Evolutionary conservation across 176 grass and related monocot genomes (phyloP), one percentile per base, ranked within the genome.

Genomic region (Aegilops umbellulata): DNA sequence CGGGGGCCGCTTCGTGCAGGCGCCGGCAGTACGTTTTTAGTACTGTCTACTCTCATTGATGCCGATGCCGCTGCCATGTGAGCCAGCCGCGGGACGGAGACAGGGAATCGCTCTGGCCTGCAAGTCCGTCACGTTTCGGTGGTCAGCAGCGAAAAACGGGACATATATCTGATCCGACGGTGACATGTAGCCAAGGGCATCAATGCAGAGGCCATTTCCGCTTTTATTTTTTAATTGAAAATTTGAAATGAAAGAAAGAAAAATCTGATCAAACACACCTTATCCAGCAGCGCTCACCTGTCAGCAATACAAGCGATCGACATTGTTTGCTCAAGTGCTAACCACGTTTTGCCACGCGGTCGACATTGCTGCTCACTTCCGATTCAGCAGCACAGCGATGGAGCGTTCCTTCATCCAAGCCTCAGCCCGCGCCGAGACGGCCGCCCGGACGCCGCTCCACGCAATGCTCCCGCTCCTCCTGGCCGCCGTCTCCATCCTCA

Each of bases 381-480:
- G 53, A 57, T 7, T 57, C 16, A 20, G 53, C 19, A 57, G 6
- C 51, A 7, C 51, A 20, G 51, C n/a, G n/a, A n/a, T n/a, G n/a
- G n/a, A n/a, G n/a, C n/a, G n/a, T n/a, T n/a, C 49, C 49, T 53
- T 53, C 49, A 53, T 53, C 49, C 16, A 53, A 7, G 0, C 35
- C 8, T 41, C 58, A 39, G 3, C 77, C 19, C 32, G 34, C 57
- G 32, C 60, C 31, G 13, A 38, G 23, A 23, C 2, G 8, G 67
- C 61, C 22, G 4, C 27, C 51, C 49, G n/a, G 31, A 15, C 22
- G 27, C 74, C 29, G 25, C 30, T 41, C 60, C 30, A 70, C 71
- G 76, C 69, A 60, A 74, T 87, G 77, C 35, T 24, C 15, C 17
- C 81, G 80, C 83, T 89, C 46, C 16, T 53, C 49, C 68, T 91